Base-by-base conservation (phyloP, 1,284 basidiomycete species). In the Wallemia hederae region DNA sequence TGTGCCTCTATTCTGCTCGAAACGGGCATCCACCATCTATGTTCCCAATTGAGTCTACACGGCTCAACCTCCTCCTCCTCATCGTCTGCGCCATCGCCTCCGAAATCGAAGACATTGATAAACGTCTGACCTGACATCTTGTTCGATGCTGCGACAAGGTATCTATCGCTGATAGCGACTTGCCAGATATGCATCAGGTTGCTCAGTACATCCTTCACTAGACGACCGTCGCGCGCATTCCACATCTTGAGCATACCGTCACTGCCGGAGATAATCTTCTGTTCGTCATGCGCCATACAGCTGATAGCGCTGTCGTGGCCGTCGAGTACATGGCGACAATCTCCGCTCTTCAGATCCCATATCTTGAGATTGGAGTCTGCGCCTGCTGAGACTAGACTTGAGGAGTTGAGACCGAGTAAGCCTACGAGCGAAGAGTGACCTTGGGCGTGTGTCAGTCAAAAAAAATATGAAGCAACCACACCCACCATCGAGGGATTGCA, bases 241-340 rank as follows among this genome's bases (percentile, higher is more conserved):
- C 91, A 96, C 78, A 94, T 84, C 75, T 94, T 94, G 65, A 96
- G 75, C 55, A 85, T 88, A n/a, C 90, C 91, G 66, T 94, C 90
- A 11, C 83, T 85, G 5, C 91, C 90, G 65, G 82, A 86, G 55
- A 96, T 76, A 59, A 96, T 86, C 69, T 92, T 92, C 75, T 86
- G 85, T 69, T 94, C 90, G 68, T 94, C 90, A 67, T 94, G 90
- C 71, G 90, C 85, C 78, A 94, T 94, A 71, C 90, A 96, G 5
- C 90, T 94, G 66, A 96, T 94, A 14, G 90, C 89, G 24, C 88
- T 89, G 1, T 84, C 82, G 70, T 94, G 90, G 0, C 85, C 86
- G 0, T 82, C 80, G 49, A 94, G 77, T 0, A 81, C 81, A 66
- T 89, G 82, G 31, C 78, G 79, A 34, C 86, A 75, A 64, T 82